phyloP scores from a whole-genome alignment of 148 eudicot species.

The Vaccinium corymbosum region DNA sequence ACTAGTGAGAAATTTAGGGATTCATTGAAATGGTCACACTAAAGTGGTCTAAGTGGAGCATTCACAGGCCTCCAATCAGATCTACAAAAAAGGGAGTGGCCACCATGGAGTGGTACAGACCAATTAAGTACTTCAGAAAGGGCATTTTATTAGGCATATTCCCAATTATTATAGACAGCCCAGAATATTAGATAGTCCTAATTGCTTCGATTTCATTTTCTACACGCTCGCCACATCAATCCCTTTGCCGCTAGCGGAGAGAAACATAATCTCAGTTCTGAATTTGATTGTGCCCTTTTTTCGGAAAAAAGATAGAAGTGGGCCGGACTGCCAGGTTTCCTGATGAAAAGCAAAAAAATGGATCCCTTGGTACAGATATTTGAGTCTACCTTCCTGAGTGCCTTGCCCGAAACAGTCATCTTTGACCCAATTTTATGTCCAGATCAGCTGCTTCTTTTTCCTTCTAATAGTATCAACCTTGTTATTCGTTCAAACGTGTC shows the following conservation, averaged over 20 bases:
- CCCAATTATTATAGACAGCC: not conserved
- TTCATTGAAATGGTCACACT: not conserved
- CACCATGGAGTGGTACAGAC: not conserved
- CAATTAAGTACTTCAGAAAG: not conserved
- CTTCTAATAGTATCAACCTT: not conserved
- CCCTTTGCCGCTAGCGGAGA: not conserved
- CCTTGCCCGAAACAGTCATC: not conserved
- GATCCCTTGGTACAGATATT: not conserved
- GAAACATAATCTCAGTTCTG: not conserved
- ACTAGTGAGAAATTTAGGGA: not conserved
- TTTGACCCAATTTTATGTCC: not conserved
- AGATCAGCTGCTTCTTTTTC: not conserved
- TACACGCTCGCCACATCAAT: not conserved
- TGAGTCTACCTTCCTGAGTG: not conserved
- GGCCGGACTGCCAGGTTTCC: not conserved
- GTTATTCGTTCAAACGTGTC: not conserved
- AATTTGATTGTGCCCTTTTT: not conserved
- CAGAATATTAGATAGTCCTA: not conserved
- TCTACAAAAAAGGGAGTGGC: not conserved
- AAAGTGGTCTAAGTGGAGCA: not conserved
- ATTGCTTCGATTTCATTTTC: not conserved
- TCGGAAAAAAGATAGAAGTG: not conserved
- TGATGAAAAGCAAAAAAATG: not conserved
- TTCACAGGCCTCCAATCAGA: not conserved
- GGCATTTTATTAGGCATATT: not conserved